phyloP scores from a whole-genome alignment of 2,329 filamentous ascomycete species.

The Apiospora marii region DNA sequence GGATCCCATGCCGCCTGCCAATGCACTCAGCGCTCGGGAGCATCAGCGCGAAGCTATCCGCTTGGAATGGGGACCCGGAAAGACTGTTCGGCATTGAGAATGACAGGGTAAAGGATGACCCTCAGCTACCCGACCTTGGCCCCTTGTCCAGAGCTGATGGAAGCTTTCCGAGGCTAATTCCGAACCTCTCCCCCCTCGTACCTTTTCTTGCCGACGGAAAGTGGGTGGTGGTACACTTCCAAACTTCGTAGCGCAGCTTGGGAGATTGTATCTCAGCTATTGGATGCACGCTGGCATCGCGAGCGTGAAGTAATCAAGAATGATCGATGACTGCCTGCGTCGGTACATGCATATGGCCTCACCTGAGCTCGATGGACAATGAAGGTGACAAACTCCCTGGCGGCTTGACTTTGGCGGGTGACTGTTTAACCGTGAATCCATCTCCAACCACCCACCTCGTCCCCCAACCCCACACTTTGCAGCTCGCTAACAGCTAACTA shows the following conservation, averaged over 20 bases:
- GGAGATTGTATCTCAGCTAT: not conserved
- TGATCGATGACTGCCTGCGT: not conserved
- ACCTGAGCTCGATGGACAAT: not conserved
- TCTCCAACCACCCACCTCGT: not conserved
- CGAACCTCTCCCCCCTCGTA: slow-evolving; percentile 2
- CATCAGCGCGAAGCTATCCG: slow-evolving; percentile 16
- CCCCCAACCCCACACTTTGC: not conserved
- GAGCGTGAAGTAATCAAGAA: not conserved
- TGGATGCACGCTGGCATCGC: not conserved
- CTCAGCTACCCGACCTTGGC: slow-evolving; percentile 18
- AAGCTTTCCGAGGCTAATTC: slow-evolving; percentile 17
- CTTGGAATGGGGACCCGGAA: slow-evolving; percentile 19
- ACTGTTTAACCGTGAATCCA: slow-evolving; percentile 20
- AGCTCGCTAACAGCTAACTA: not conserved
- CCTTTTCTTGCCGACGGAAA: slow-evolving; percentile 19
- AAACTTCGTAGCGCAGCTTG: not conserved
- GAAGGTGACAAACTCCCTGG: not conserved
- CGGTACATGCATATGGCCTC: not conserved
- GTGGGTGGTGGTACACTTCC: not conserved
- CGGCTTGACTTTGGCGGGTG: not conserved
- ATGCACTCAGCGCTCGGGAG: slow-evolving; percentile 23
- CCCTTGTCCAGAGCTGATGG: not conserved
- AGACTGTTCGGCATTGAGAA: slow-evolving; percentile 22
- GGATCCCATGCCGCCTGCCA: slow-evolving; percentile 5
- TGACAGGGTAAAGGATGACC: slow-evolving; percentile 26